A percentile compares a stretch with the other conserved stretches of the same genome.
Evolutionary conservation across 2,329 filamentous ascomycete species (phyloP).

Genomic region (Pyrenophora tritici-repentis): DNA sequence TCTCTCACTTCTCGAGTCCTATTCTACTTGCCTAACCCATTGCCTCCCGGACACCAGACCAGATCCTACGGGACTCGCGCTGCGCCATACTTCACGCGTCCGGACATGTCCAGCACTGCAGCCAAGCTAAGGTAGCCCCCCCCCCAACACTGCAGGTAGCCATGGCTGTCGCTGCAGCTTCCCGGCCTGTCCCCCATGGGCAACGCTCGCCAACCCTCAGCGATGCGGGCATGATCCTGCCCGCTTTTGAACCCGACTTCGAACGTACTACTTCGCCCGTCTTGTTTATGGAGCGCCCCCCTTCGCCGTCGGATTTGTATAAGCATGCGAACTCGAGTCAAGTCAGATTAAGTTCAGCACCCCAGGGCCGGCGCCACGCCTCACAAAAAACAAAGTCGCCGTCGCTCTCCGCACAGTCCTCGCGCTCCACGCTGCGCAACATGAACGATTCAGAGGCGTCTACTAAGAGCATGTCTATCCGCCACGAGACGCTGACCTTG

Average conservation of each 20-base stretch:
- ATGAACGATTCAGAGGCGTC: constrained; percentile 30
- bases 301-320: constrained; percentile 46
- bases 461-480: constrained; percentile 17
- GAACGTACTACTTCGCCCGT: constrained; percentile 56
- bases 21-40: constrained; percentile 12
- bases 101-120: constrained; percentile 28
- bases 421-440: constrained; percentile 44
- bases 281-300: constrained; percentile 55
- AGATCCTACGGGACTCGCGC: neutral
- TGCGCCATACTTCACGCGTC: constrained; percentile 1
- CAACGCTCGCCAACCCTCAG: constrained; percentile 77
- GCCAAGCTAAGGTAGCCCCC: constrained; percentile 29
- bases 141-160: constrained; percentile 17
- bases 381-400: constrained; percentile 39
- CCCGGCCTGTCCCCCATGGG: constrained; percentile 20
- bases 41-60: neutral
- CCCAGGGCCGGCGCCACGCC: constrained; percentile 35
- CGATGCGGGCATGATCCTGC: constrained; percentile 93
- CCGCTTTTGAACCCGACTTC: constrained; percentile 54
- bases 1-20: constrained; percentile 22
- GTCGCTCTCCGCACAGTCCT: constrained; percentile 41
- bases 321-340: constrained; percentile 28
- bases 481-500: constrained; percentile 37
- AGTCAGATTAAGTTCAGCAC: constrained; percentile 36
- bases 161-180: constrained; percentile 30